phyloP scores from a whole-genome alignment of 2,329 filamentous ascomycete genomes.

The Neonectria sp. region DNA sequence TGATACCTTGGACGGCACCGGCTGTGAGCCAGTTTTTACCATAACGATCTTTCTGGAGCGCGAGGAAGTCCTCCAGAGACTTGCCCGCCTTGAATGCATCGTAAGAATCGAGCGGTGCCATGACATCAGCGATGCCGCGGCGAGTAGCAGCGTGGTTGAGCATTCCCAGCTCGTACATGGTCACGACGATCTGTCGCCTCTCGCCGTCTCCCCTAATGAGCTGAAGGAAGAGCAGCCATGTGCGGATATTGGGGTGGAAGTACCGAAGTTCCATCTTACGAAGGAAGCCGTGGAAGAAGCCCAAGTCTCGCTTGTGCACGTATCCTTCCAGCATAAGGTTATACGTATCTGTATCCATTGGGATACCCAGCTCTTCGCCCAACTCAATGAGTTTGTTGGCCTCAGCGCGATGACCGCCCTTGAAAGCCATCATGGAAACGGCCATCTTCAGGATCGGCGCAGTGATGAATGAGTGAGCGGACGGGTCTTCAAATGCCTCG shows the following conservation, averaged over 20 bases:
- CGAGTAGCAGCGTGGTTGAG: conserved; percentile 56
- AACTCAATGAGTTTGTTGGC: conserved; percentile 55
- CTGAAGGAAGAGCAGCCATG: conserved; percentile 65
- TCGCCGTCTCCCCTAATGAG: conserved; percentile 73
- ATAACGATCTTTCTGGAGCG: conserved; percentile 59
- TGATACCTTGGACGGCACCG: conserved; percentile 54
- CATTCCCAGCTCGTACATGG: conserved; percentile 63
- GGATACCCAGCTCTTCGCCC: conserved; percentile 56
- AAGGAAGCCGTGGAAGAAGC: conserved; percentile 59
- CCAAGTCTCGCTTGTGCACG: conserved; percentile 56
- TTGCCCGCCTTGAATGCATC: conserved; percentile 56
- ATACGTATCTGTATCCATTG: conserved; percentile 62
- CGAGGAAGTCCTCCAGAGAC: conserved; percentile 56
- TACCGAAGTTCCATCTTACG: conserved; percentile 58
- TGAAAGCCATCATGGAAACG: conserved; percentile 58
- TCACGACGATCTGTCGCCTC: conserved; percentile 60
- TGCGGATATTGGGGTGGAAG: conserved; percentile 59
- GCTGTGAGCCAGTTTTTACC: conserved; percentile 62
- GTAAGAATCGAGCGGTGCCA: conserved; percentile 62
- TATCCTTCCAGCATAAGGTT: conserved; percentile 63
- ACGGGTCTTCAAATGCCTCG: conserved; percentile 56
- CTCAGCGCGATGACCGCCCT: conserved; percentile 53
- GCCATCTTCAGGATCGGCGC: conserved; percentile 60
- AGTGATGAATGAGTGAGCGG: conserved; percentile 54
- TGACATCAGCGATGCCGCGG: conserved; percentile 57